Conservation (phyloP, 805 yeast genomes). For the Schizosaccharomyces osmophilus region DNA sequence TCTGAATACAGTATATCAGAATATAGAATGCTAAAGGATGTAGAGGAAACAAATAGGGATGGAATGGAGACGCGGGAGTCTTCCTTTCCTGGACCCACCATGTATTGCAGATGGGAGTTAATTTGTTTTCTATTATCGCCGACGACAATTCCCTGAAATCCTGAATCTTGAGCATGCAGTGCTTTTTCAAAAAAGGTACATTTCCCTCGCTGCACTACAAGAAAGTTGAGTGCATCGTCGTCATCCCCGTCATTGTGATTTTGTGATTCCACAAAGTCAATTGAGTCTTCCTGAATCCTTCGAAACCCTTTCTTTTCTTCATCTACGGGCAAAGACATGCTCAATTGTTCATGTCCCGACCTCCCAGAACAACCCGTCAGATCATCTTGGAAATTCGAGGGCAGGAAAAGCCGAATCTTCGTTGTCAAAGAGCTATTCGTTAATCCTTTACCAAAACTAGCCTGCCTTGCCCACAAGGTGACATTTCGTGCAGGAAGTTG, state of each 20-base stretch:
- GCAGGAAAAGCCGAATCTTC: neutral
- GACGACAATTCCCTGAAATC: slow-evolving; percentile 29
- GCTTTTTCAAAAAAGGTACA: slow-evolving; percentile 34
- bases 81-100: slow-evolving; percentile 31
- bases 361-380: neutral
- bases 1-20: neutral
- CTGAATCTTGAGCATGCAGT: slow-evolving; percentile 19
- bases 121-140: slow-evolving; percentile 26
- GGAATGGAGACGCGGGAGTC: slow-evolving; percentile 24
- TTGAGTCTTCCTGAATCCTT: no score
- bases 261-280: no score
- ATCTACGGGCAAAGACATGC: no score
- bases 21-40: slow-evolving; percentile 15
- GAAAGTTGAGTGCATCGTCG: neutral
- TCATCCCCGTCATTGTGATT: neutral
- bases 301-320: no score
- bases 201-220: slow-evolving; percentile 22
- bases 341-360: no score
- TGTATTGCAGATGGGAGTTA: slow-evolving; percentile 16
- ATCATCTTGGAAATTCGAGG: neutral
- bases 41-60: slow-evolving; percentile 26
- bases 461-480: neutral
- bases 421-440: neutral
- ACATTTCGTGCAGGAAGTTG: neutral
- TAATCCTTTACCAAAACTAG: neutral